Conservation (phyloP, 495 filamentous ascomycete genomes). For the Beverwykella pulmonaria region DNA sequence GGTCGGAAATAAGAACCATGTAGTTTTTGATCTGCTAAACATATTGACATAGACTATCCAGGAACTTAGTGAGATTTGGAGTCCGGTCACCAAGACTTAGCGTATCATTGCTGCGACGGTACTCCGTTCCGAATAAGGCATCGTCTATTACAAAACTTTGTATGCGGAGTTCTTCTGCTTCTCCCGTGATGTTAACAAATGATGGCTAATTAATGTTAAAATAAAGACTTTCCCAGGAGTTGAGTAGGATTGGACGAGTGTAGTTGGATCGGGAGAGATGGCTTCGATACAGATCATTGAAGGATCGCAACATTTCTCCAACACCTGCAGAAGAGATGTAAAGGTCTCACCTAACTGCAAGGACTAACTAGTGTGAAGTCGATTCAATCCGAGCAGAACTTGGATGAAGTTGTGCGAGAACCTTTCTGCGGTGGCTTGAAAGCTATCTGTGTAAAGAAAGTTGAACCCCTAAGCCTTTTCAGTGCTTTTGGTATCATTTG, state of each 20-base stretch:
- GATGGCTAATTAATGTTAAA: constrained; percentile 54
- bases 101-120: constrained; percentile 54
- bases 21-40: constrained; percentile 52
- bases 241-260: constrained; percentile 56
- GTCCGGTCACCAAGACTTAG: constrained; percentile 60
- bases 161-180: constrained; percentile 55
- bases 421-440: constrained; percentile 56
- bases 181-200: constrained; percentile 53
- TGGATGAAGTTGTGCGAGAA: constrained; percentile 58
- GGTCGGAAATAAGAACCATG: constrained; percentile 33
- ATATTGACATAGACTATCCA: constrained; percentile 52
- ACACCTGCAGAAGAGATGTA: constrained; percentile 55
- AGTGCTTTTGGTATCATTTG: constrained; percentile 55
- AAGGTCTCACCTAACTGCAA: constrained; percentile 53
- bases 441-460: constrained; percentile 58
- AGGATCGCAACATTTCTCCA: constrained; percentile 57
- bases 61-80: constrained; percentile 56
- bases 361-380: constrained; percentile 54
- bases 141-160: constrained; percentile 61
- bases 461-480: constrained; percentile 60
- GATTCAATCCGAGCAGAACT: constrained; percentile 56
- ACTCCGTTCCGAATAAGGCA: constrained; percentile 61
- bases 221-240: constrained; percentile 61
- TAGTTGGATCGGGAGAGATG: constrained; percentile 58
- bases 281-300: constrained; percentile 58